Conservation (phyloP, 208 protist genomes). For the Phytomonas francai region DNA sequence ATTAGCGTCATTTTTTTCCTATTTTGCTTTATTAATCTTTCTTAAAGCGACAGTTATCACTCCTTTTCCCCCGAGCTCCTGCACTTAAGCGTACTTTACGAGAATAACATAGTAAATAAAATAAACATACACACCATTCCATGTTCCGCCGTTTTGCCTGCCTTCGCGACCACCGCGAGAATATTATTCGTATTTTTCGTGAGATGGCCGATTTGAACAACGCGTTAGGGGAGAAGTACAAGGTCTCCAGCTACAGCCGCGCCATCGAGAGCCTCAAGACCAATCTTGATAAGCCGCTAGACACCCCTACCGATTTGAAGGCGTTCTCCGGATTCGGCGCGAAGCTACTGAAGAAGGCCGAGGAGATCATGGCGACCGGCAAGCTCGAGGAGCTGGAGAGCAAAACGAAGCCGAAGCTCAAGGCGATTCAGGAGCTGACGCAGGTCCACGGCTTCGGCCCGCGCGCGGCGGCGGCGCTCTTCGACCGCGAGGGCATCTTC, state of each 20-base stretch:
- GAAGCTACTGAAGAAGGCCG: constrained; percentile 82
- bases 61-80: neutral
- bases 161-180: constrained; percentile 60
- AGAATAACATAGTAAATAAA: constrained; percentile 15
- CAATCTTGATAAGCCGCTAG: constrained; percentile 71
- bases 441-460: constrained; percentile 87
- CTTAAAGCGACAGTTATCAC: neutral
- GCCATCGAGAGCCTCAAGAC: constrained; percentile 80
- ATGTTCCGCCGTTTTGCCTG: constrained; percentile 65
- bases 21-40: neutral
- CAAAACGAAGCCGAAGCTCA: constrained; percentile 87
- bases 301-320: constrained; percentile 55
- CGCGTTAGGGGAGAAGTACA: constrained; percentile 84
- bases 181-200: constrained; percentile 85
- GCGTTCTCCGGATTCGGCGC: constrained; percentile 72
- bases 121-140: constrained; percentile 2
- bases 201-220: constrained; percentile 88
- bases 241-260: constrained; percentile 76
- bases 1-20: constrained; percentile 4
- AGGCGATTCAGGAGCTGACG: constrained; percentile 83
- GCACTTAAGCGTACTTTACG: constrained; percentile 4
- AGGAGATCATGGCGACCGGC: constrained; percentile 85
- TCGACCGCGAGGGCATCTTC: constrained; percentile 85
- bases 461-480: constrained; percentile 67
- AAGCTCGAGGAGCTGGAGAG: constrained; percentile 86